These are phyloP conservation scores for Trichoderma sp. DNA, from an alignment of 2,329 filamentous ascomycete genomes.

Conservation along the genomic window DNA sequence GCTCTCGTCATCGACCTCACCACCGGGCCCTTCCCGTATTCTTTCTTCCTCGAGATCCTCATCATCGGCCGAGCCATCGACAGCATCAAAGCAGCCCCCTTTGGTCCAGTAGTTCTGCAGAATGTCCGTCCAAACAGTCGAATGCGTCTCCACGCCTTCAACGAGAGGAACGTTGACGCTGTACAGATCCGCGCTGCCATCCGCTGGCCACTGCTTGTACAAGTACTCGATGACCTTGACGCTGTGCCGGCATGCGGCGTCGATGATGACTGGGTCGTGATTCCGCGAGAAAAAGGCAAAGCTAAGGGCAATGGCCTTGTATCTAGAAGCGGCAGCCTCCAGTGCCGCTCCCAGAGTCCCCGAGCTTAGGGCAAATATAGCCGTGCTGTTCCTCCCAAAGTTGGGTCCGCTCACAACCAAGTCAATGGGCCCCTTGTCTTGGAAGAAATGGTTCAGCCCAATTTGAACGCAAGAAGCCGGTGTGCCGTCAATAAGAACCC, in stretches of 20 bases:
- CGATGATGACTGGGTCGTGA: slow-evolving; percentile 79
- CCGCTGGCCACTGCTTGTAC: slow-evolving; percentile 67
- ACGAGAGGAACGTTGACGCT: slow-evolving; percentile 86
- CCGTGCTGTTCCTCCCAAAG: slow-evolving; percentile 79
- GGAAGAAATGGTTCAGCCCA: slow-evolving; percentile 76
- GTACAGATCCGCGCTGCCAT: slow-evolving; percentile 74
- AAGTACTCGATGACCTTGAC: slow-evolving; percentile 79
- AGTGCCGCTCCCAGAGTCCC: slow-evolving; percentile 76
- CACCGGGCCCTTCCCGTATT: slow-evolving; percentile 65
- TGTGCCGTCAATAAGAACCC: slow-evolving; percentile 78
- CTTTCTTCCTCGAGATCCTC: slow-evolving; percentile 64
- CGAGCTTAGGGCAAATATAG: slow-evolving; percentile 73
- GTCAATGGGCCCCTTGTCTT: slow-evolving; percentile 68
- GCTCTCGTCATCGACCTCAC: slow-evolving; percentile 41
- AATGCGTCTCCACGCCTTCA: slow-evolving; percentile 67
- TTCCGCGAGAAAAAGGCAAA: slow-evolving; percentile 87
- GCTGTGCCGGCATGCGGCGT: slow-evolving; percentile 70
- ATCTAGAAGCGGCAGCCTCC: slow-evolving; percentile 70
- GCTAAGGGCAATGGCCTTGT: slow-evolving; percentile 74
- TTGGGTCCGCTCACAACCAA: slow-evolving; percentile 79
- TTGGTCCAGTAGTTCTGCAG: slow-evolving; percentile 86
- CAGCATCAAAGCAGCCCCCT: slow-evolving; percentile 83
- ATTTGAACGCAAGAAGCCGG: slow-evolving; percentile 81
- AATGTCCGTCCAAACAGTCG: slow-evolving; percentile 80
- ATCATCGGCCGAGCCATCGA: slow-evolving; percentile 63